Evolutionary conservation across 2,329 filamentous ascomycete species (phyloP), one percentile per base, ranked within the genome.

Genomic region (Claviceps citrina): DNA sequence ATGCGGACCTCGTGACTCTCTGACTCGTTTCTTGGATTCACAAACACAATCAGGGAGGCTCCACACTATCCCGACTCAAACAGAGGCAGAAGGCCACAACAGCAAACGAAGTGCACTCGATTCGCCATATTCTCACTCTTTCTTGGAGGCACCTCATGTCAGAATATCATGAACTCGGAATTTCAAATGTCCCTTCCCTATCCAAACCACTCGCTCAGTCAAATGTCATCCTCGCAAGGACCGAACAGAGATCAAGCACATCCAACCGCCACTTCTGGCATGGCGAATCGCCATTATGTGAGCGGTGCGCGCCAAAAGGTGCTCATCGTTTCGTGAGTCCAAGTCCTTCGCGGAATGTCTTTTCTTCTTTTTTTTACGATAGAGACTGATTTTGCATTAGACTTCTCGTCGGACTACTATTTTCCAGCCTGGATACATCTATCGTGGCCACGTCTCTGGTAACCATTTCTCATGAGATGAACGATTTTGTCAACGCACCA

Each of bases 381-480:
- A 24, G 8, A 24, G 9, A 18, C n/a, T 22, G 12, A 42, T 20
- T 15, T 35, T 37, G 19, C 8, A 26, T 9, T 31, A 72, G 68
- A 32, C 59, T 72, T 37, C 61, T 73, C 8, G 46, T 66, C 3
- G 70, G 71, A 3, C 60, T 76, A 2, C 60, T 76, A 13, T 71
- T 76, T 47, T 72, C 71, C 4, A 72, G 66, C 20, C 59, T 75
- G 30, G 71, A 76, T 44, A 70, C 69, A 1, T 73, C 70, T 0
- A 74, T 76, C 40, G 67, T 74, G 13, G 71, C 70, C 12, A 75
- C 71, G 1, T 71, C 71, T 2, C 59, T 76, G 1, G 62, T 73
- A n/a, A 67, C 67, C 16, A 71, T 76, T 41, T 71, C 70, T 3
- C 57, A 64, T 30, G 66, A 73, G 36, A 56, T 73, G 13, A 48